phyloP scores from a whole-genome alignment of 1,139 yeast species.

The Geotrichum macrosporum region DNA sequence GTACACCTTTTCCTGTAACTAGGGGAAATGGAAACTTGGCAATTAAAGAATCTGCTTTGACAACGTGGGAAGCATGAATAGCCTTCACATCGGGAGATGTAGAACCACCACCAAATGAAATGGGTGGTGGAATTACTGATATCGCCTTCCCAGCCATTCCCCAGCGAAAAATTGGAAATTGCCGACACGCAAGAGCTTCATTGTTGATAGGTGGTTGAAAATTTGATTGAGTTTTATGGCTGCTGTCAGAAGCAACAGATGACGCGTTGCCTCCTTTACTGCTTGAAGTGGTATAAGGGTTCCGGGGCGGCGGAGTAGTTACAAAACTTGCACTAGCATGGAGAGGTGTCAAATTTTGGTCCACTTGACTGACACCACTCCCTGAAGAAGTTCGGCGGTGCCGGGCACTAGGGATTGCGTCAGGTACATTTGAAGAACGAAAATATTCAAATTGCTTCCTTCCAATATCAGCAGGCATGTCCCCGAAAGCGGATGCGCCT shows the following conservation, averaged over 20 bases:
- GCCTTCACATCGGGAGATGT: slow-evolving; percentile 34
- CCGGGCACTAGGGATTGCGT: slow-evolving; percentile 19
- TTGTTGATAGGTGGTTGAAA: slow-evolving; percentile 27
- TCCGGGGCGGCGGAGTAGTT: background rate
- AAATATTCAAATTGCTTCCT: slow-evolving; percentile 20
- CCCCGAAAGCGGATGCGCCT: slow-evolving; percentile 23
- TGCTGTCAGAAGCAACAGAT: background rate
- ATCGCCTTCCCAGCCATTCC: slow-evolving; percentile 48
- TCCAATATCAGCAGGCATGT: slow-evolving; percentile 27
- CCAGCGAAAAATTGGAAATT: slow-evolving; percentile 79
- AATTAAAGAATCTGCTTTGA: slow-evolving; percentile 32
- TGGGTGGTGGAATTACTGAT: slow-evolving; percentile 44
- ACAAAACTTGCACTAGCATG: background rate
- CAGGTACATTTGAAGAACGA: slow-evolving; percentile 23
- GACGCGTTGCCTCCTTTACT: background rate
- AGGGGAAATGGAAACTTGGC: slow-evolving; percentile 62
- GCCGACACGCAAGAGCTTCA: slow-evolving; percentile 44
- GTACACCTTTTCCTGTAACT: slow-evolving; percentile 35
- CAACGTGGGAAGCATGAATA: slow-evolving; percentile 31
- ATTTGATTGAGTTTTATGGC: background rate
- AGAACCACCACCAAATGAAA: slow-evolving; percentile 34
- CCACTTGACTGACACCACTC: slow-evolving; percentile 2
- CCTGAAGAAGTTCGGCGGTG: slow-evolving; percentile 17
- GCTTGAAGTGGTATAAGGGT: slow-evolving; percentile 1
- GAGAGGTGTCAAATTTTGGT: background rate